Percentiles rank a stretch among this genome's conserved stretches.
Conservation (phyloP, 805 yeast genomes). For the Zygotorulaspora danielsina region DNA sequence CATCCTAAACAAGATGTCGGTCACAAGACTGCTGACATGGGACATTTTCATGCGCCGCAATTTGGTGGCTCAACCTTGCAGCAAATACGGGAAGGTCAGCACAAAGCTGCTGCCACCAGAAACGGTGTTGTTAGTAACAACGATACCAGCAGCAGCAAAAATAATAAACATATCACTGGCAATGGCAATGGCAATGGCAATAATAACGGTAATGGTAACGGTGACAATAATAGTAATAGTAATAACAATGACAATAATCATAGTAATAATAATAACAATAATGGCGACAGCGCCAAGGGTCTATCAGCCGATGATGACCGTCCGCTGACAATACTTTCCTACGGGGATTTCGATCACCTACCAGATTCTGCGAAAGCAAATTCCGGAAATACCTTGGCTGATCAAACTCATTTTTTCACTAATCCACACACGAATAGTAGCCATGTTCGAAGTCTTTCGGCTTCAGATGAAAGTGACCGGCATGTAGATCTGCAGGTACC, state of each 20-base stretch:
- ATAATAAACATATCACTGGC: constrained; percentile 1
- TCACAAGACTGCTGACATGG: background rate
- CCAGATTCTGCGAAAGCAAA: constrained; percentile 2
- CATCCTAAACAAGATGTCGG: background rate
- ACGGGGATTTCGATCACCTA: constrained; percentile 9
- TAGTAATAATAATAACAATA: background rate
- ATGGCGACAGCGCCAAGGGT: constrained; percentile 3
- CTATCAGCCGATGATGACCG: constrained; percentile 7
- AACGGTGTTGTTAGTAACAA: constrained; percentile 11
- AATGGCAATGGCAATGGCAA: constrained; percentile 3
- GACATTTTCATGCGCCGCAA: background rate
- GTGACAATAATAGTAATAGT: constrained; percentile 3
- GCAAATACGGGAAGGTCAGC: background rate
- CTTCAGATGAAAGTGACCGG: background rate
- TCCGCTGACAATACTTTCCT: constrained; percentile 8
- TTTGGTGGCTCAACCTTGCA: background rate
- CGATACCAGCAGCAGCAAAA: constrained; percentile 4
- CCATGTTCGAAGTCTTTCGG: background rate
- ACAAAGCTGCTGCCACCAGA: constrained; percentile 8
- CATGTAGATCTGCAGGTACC: background rate
- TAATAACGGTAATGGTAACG: constrained; percentile 1
- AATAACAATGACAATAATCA: background rate
- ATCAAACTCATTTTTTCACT: constrained; percentile 1
- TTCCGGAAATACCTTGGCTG: background rate
- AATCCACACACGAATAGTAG: background rate